Percentiles rank a stretch among this genome's conserved stretches.
These are phyloP conservation scores for Exophiala sideris DNA, from an alignment of 2,329 filamentous ascomycete genomes.

Conservation along the genomic window DNA sequence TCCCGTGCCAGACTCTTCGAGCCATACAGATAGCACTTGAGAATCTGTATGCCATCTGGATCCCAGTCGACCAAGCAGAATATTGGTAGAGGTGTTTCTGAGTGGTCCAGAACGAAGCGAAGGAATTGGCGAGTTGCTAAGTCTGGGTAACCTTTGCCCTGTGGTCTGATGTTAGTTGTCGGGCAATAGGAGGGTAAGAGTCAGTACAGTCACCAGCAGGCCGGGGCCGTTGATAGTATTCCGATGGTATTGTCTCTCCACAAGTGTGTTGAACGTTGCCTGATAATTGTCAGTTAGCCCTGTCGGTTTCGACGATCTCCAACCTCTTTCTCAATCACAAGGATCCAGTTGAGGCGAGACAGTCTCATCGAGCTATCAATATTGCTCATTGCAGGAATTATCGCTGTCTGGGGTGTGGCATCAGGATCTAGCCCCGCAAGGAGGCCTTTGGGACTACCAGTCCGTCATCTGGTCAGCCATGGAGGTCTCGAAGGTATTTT, in stretches of 20 bases:
- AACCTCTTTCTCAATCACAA: constrained; percentile 64
- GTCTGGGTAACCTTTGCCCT: constrained; percentile 66
- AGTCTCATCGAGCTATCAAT: constrained; percentile 28
- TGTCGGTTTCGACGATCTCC: not conserved
- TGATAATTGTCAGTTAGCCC: constrained; percentile 29
- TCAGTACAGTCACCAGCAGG: constrained; percentile 54
- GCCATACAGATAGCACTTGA: constrained; percentile 62
- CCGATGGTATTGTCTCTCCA: constrained; percentile 47
- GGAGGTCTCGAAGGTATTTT: not conserved
- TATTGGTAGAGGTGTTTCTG: constrained; percentile 37
- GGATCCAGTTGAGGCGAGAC: constrained; percentile 52
- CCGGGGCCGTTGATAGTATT: constrained; percentile 42
- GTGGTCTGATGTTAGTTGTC: constrained; percentile 5
- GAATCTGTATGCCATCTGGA: constrained; percentile 61
- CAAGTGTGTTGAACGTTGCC: constrained; percentile 60
- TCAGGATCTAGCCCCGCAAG: constrained; percentile 32
- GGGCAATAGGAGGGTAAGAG: not conserved
- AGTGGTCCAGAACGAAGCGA: constrained; percentile 38
- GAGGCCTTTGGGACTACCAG: constrained; percentile 44
- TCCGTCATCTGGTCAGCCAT: constrained; percentile 30
- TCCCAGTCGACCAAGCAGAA: constrained; percentile 59
- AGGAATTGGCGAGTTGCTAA: constrained; percentile 55
- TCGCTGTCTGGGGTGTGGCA: constrained; percentile 2
- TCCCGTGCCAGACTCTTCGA: constrained; percentile 56
- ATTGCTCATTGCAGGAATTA: constrained; percentile 11